phyloP scores from a whole-genome alignment of 345 rosid species.

The Limnanthes douglasii region DNA sequence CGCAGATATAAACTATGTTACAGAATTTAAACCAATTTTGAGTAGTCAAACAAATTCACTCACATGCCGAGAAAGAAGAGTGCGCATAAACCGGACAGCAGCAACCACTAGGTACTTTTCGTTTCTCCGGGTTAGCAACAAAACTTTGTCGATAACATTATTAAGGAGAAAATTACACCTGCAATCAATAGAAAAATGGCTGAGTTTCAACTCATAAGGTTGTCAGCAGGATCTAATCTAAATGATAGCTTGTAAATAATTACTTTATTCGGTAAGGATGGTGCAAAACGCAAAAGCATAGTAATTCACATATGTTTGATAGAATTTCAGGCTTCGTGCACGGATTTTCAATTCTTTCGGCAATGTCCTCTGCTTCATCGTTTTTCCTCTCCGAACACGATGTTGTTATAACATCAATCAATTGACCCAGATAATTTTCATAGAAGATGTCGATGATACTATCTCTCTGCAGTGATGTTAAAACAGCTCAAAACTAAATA shows the following conservation, averaged over 20 bases:
- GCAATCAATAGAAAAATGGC: constrained; percentile 20
- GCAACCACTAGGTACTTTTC: constrained; percentile 93
- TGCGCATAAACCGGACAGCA: constrained; percentile 87
- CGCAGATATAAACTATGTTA: not conserved
- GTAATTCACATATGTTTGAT: constrained; percentile 76
- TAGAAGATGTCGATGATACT: constrained; percentile 74
- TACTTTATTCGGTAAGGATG: constrained; percentile 94
- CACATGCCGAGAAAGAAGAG: constrained; percentile 71
- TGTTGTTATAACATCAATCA: constrained; percentile 73
- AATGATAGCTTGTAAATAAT: constrained; percentile 9
- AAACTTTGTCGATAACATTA: constrained; percentile 66
- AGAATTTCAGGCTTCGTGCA: constrained; percentile 75
- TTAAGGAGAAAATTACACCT: constrained; percentile 88
- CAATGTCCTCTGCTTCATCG: constrained; percentile 26
- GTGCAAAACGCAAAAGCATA: constrained; percentile 90
- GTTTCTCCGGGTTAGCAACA: constrained; percentile 65
- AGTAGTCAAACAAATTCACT: constrained; percentile 17
- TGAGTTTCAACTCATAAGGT: constrained; percentile 2
- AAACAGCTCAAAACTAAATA: not conserved
- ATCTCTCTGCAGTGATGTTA: constrained; percentile 56
- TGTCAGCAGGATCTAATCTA: constrained; percentile 7
- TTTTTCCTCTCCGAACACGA: constrained; percentile 48
- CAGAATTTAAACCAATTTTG: not conserved
- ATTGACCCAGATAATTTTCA: constrained; percentile 82
- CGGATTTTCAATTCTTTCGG: constrained; percentile 24